phyloP scores from a whole-genome alignment of 1,284 basidiomycete species.

The Rhizopogon hawkerae region DNA sequence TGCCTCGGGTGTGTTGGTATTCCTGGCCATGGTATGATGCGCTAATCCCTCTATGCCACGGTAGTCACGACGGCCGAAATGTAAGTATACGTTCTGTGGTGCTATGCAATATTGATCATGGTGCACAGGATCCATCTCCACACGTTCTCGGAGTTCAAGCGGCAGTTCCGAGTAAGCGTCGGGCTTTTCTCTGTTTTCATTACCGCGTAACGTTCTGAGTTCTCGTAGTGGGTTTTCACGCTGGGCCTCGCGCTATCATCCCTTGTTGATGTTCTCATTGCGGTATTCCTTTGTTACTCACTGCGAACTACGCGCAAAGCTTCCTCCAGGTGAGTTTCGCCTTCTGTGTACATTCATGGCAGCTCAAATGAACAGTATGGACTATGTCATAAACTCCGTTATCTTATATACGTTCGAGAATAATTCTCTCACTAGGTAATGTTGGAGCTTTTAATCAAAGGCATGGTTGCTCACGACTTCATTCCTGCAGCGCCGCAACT shows the following conservation, averaged over 20 bases:
- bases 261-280: conserved; percentile 41
- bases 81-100: conserved; percentile 19
- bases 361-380: conserved; percentile 27
- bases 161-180: conserved; percentile 18
- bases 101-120: conserved; percentile 3
- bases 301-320: conserved; percentile 31
- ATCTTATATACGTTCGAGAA: conserved; percentile 47
- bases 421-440: conserved; percentile 42
- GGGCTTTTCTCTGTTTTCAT: neutral
- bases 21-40: neutral
- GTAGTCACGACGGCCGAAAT: conserved; percentile 33
- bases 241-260: conserved; percentile 42
- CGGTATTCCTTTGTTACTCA: conserved; percentile 36
- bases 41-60: neutral
- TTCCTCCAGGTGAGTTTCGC: conserved; percentile 14
- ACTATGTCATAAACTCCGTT: conserved; percentile 39
- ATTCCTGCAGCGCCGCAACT: conserved; percentile 32
- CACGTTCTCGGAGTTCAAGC: conserved; percentile 19
- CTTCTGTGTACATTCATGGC: neutral
- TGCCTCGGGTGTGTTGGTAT: conserved; percentile 17
- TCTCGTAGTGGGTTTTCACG: conserved; percentile 39
- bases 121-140: conserved; percentile 20
- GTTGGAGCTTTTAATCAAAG: neutral
- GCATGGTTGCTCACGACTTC: neutral
- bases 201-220: neutral